Percentiles rank a stretch among this genome's conserved stretches.
Conservation (phyloP, 306 rosid species). For the Purshia tridentata region DNA sequence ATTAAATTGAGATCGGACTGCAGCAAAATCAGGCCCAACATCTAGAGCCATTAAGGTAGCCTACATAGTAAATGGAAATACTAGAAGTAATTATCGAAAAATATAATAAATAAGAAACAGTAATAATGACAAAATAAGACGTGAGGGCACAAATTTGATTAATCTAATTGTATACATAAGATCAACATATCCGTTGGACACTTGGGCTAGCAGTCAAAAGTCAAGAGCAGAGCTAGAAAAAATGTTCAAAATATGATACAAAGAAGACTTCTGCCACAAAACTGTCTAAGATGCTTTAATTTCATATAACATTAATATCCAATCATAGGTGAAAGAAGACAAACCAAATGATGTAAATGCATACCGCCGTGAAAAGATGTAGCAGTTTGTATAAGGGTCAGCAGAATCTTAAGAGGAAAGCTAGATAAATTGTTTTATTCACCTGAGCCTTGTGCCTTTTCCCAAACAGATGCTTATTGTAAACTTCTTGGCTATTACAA, state of each 20-base stretch:
- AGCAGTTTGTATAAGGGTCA: background rate
- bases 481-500: constrained; percentile 58
- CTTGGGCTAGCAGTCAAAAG: background rate
- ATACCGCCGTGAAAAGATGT: background rate
- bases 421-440: constrained; percentile 18
- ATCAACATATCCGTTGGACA: background rate
- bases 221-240: background rate
- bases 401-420: constrained; percentile 20
- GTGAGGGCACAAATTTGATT: background rate
- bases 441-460: constrained; percentile 66
- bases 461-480: constrained; percentile 52
- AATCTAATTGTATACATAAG: background rate
- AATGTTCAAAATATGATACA: background rate
- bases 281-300: background rate
- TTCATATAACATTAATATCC: background rate
- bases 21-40: constrained; percentile 42
- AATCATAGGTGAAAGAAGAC: background rate
- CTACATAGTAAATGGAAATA: constrained; percentile 28
- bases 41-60: constrained; percentile 42
- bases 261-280: background rate
- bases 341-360: background rate
- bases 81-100: background rate
- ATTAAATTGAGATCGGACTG: constrained; percentile 33
- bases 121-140: background rate
- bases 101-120: background rate